Conservation (phyloP, 495 filamentous ascomycete species). For the Eremomyces bilateralis region DNA sequence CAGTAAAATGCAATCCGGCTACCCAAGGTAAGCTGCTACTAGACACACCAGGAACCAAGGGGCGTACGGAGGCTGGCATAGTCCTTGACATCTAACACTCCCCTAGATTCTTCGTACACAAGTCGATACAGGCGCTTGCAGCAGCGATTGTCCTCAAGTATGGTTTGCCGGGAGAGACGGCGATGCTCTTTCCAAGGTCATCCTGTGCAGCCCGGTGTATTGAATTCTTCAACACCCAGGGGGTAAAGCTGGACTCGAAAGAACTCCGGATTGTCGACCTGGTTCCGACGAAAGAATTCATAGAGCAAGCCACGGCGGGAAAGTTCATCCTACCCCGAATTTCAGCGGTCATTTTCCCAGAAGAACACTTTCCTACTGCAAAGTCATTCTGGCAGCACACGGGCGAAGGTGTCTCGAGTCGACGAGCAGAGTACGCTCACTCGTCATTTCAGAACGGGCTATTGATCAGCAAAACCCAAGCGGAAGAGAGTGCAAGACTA, state of each 20-base stretch:
- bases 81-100: background rate
- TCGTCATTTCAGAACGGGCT: conserved; percentile 46
- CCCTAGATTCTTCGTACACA: conserved; percentile 73
- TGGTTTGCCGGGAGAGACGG: conserved; percentile 38
- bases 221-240: conserved; percentile 42
- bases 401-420: conserved; percentile 84
- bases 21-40: conserved; percentile 63
- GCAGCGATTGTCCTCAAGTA: conserved; percentile 39
- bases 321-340: conserved; percentile 22
- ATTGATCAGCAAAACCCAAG: conserved; percentile 27
- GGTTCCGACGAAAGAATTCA: conserved; percentile 23
- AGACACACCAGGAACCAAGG: no score
- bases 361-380: conserved; percentile 39
- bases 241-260: conserved; percentile 23
- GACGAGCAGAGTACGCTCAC: conserved; percentile 75
- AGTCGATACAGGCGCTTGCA: conserved; percentile 53
- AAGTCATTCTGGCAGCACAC: conserved; percentile 95
- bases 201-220: conserved; percentile 44
- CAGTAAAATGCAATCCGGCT: conserved; percentile 69
- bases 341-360: conserved; percentile 50
- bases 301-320: conserved; percentile 6
- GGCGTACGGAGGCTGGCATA: conserved; percentile 2
- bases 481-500: conserved; percentile 6
- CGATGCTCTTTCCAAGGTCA: conserved; percentile 61
- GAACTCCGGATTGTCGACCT: conserved; percentile 48